Evolutionary conservation across 2,329 filamentous ascomycete species (phyloP).

Genomic region (Graphilbum sp.): DNA sequence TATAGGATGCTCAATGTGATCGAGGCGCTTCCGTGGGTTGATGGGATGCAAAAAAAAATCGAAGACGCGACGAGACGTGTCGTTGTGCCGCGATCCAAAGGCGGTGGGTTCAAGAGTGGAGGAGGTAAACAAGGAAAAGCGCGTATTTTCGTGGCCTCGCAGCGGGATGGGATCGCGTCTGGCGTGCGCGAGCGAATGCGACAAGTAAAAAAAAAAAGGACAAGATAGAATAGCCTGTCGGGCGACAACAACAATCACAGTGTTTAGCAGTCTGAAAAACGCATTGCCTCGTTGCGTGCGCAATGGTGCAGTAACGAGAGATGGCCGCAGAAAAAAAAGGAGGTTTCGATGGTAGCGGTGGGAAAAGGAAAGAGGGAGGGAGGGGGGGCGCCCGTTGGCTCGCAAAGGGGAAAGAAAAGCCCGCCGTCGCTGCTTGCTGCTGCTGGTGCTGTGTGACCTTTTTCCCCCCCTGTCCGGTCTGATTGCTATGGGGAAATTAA

Average conservation of each 20-base stretch:
- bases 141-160: not conserved
- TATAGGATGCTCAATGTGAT: too few relatives aligned
- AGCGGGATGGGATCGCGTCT: not conserved
- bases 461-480: too few relatives aligned
- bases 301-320: too few relatives aligned
- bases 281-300: too few relatives aligned
- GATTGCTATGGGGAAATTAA: too few relatives aligned
- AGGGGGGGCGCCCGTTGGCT: not conserved
- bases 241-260: not conserved
- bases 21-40: too few relatives aligned
- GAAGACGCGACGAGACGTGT: too few relatives aligned
- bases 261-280: too few relatives aligned
- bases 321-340: not conserved
- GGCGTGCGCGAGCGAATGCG: not conserved
- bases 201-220: not conserved
- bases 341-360: not conserved
- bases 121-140: conserved; percentile 3
- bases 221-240: not conserved
- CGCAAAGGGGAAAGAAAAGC: not conserved
- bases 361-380: not conserved
- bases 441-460: too few relatives aligned
- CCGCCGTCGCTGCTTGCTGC: not conserved
- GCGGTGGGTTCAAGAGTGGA: not conserved
- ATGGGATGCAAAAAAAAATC: too few relatives aligned
- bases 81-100: too few relatives aligned